Conservation (phyloP, 441 rosid genomes). For the Raphanus hybrid region DNA sequence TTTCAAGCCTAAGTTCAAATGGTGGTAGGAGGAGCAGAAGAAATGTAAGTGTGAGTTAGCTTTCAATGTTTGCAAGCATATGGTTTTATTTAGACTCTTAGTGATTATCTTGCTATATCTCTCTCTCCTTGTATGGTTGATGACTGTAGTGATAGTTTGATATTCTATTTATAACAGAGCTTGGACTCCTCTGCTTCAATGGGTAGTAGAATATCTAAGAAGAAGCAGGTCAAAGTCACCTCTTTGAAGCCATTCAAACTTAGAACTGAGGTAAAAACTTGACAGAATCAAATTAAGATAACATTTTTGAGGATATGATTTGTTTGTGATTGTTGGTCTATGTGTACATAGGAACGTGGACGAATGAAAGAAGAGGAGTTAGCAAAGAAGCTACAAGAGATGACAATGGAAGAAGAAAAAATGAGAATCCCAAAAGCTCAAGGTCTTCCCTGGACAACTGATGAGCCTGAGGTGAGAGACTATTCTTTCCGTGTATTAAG, state of each 20-base stretch:
- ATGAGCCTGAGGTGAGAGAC: slow-evolving; percentile 82
- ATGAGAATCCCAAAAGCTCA: slow-evolving; percentile 78
- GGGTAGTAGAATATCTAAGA: slow-evolving; percentile 68
- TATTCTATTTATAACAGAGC: slow-evolving; percentile 53
- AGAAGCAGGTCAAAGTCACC: slow-evolving; percentile 65
- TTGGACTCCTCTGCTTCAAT: slow-evolving; percentile 63
- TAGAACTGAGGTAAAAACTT: slow-evolving; percentile 77
- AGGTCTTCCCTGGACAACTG: slow-evolving; percentile 97
- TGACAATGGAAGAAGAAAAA: slow-evolving; percentile 67
- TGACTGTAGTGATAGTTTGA: slow-evolving; percentile 20
- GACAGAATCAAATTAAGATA: background rate
- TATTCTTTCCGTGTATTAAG: background rate
- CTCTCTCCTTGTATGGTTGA: background rate
- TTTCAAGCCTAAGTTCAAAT: slow-evolving; percentile 61
- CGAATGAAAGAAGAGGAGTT: slow-evolving; percentile 83
- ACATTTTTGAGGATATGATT: background rate
- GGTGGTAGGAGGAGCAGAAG: slow-evolving; percentile 75
- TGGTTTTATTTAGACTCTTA: background rate
- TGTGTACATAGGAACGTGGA: slow-evolving; percentile 74
- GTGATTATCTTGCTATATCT: background rate
- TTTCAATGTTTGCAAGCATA: background rate
- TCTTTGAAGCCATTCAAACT: slow-evolving; percentile 76
- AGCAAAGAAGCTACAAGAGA: slow-evolving; percentile 71
- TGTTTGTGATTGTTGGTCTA: slow-evolving; percentile 14
- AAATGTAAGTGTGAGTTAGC: slow-evolving; percentile 56